Percentiles rank a stretch among this genome's conserved stretches.
Conservation (phyloP, 2,329 filamentous ascomycete genomes). For the Pyrenophora teres region DNA sequence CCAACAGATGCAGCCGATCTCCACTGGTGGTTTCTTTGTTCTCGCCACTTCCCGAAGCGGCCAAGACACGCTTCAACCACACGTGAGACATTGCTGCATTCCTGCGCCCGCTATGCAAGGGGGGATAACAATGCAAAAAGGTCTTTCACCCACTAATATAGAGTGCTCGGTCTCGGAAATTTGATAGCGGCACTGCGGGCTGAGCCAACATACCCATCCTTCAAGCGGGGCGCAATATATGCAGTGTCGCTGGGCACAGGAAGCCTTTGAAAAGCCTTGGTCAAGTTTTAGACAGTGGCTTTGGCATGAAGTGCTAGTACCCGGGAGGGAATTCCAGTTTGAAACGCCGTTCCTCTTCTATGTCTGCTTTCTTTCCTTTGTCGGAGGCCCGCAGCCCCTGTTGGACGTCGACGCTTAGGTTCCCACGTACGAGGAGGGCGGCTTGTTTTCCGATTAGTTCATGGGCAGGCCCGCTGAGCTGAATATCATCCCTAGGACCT, state of each 20-base stretch:
- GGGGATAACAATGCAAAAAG: conserved; percentile 33
- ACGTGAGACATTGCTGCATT: conserved; percentile 44
- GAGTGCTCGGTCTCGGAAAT: conserved; percentile 24
- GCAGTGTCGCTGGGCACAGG: neutral
- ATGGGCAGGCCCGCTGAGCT: conserved; percentile 42
- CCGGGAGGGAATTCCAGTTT: conserved; percentile 41
- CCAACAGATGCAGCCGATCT: conserved; percentile 39
- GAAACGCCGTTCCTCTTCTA: conserved; percentile 26
- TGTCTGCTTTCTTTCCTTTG: conserved; percentile 20
- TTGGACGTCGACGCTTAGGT: conserved; percentile 38
- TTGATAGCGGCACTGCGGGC: conserved; percentile 15
- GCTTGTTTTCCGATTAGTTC: conserved; percentile 44
- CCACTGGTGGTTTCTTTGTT: conserved; percentile 46
- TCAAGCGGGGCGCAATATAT: conserved; percentile 8
- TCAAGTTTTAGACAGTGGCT: conserved; percentile 27
- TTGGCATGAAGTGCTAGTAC: conserved; percentile 27
- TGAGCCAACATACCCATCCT: conserved; percentile 1
- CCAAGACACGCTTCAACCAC: conserved; percentile 34
- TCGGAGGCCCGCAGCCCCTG: conserved; percentile 19
- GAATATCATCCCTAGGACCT: conserved; percentile 41
- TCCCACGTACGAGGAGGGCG: conserved; percentile 39
- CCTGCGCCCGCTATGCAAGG: conserved; percentile 42
- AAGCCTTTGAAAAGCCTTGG: conserved; percentile 4
- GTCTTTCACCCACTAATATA: conserved; percentile 22
- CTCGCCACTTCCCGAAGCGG: conserved; percentile 37